Evolutionary conservation across 1,139 yeast genomes (phyloP).

Genomic region (Saccharomycopsis crataegensis): DNA sequence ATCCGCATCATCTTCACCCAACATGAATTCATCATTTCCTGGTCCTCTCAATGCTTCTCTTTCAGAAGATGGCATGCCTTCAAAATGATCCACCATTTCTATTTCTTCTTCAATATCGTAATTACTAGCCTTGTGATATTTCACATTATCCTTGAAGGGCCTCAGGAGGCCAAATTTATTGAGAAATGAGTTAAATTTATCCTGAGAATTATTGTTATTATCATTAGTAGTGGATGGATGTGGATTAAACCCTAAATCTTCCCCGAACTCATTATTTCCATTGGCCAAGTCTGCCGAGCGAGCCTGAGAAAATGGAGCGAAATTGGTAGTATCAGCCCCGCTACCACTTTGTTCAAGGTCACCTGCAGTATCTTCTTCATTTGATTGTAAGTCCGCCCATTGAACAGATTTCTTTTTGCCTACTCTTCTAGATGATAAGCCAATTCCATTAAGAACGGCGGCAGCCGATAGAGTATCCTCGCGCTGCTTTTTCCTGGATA

Average conservation of each 20-base stretch:
- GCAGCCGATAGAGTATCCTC: neutral
- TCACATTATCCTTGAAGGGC: neutral
- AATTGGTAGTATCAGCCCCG: too few species aligned
- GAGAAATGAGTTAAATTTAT: conserved; percentile 3
- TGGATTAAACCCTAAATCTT: too few species aligned
- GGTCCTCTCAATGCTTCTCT: neutral
- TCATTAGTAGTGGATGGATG: too few species aligned
- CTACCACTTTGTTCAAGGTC: neutral
- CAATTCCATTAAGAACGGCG: neutral
- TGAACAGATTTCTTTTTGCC: conserved; percentile 19
- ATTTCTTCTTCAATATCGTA: conserved; percentile 17
- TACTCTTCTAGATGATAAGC: neutral
- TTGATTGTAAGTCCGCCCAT: conserved; percentile 19
- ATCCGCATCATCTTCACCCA: conserved; percentile 6
- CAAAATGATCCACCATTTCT: conserved; percentile 11
- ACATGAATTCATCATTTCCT: neutral
- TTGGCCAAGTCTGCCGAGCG: neutral
- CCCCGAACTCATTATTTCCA: too few species aligned
- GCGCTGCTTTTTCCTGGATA: conserved; percentile 5
- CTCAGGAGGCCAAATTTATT: conserved; percentile 4
- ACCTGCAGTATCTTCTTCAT: neutral
- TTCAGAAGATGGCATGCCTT: neutral
- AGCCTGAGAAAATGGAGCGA: too few species aligned
- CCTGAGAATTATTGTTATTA: neutral
- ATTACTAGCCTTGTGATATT: conserved; percentile 10